Evolutionary conservation across 2,329 filamentous ascomycete genomes (phyloP), one percentile per base, ranked within the genome.

Genomic region (Aspergillus amoenus): DNA sequence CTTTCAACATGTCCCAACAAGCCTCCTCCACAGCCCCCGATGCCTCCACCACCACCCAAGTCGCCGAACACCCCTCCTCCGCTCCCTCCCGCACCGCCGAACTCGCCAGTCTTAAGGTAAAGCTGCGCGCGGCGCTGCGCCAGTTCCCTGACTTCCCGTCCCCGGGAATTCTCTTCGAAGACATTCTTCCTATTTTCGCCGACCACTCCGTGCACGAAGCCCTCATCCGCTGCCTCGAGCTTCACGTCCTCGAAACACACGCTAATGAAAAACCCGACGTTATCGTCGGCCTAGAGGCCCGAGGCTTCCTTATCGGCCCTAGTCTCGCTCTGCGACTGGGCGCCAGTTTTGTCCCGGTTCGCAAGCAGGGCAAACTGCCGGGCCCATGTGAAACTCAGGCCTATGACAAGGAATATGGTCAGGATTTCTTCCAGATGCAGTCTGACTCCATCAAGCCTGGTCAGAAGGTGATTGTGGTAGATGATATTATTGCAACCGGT

Each of bases 401-500:
- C 66, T 99, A 91, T 76, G 81, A 92, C 77, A 99, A 99, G 83
- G 94, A 99, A 78, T 99, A 99, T 72, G 94, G 94, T 62, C 84
- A 87, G 76, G 94, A 99, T 75, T 88, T 88, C 73, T 97, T 99
- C 81, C 91, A 97, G 83, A 95, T 99, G 81, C 94, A 99, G 81
- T 81, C 84, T 65, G 92, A 89, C 75, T 88, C 88, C 44, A 88
- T 99, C 69, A 88, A 89, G 78, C 82, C 85, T 51, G 93, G 93
- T 37, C 91, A 96, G 79, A 93, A 88, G 75, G 93, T 96, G 57
- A 80, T 99, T 61, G 84, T 99, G 64, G 92, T 99, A 32, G 94
- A 99, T 76, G 94, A 99, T 75, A 96, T 99, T 71, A 97, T 99
- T 79, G 94, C 94, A 56, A 99, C 94, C 64, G 93, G 93, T 96